Conservation (phyloP, 1,284 basidiomycete genomes). For the Fomitopsis pinicola region DNA sequence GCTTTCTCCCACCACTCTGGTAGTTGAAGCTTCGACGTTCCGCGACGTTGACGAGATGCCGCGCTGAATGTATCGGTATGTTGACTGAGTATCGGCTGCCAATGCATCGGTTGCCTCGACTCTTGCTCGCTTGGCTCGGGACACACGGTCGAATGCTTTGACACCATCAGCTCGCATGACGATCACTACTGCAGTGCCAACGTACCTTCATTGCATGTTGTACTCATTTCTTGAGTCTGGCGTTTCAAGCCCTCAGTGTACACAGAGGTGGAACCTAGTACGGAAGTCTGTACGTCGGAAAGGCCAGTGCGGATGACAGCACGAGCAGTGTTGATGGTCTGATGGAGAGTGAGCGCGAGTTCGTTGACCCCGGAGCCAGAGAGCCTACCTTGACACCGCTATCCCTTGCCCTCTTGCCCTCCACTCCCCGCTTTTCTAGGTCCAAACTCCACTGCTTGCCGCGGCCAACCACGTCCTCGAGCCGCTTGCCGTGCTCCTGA, state of each 20-base stretch:
- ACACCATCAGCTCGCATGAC: neutral
- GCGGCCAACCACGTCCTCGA: conserved; percentile 37
- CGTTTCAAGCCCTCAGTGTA: conserved; percentile 52
- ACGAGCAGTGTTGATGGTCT: conserved; percentile 43
- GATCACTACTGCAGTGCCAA: neutral
- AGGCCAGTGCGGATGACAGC: conserved; percentile 41
- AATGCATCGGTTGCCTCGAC: conserved; percentile 53
- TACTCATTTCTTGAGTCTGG: conserved; percentile 40
- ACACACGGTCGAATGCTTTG: conserved; percentile 57
- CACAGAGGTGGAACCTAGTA: conserved; percentile 44
- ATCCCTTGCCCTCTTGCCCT: conserved; percentile 53
- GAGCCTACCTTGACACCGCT: conserved; percentile 52
- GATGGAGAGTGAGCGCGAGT: neutral
- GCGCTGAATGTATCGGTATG: conserved; percentile 45
- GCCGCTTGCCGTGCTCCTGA: conserved; percentile 43
- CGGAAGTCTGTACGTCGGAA: conserved; percentile 38
- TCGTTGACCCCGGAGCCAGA: no score
- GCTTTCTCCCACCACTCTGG: conserved; percentile 43
- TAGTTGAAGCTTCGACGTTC: conserved; percentile 43
- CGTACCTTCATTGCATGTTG: conserved; percentile 46
- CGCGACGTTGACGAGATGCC: conserved; percentile 47
- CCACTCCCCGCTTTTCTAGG: conserved; percentile 44
- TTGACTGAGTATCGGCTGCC: conserved; percentile 44
- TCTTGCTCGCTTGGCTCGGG: conserved; percentile 62
- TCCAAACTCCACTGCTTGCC: conserved; percentile 37